A percentile compares a stretch with the other conserved stretches of the same genome.
Evolutionary conservation across 140 eudicot species (phyloP).

Genomic region (Eryngium alpinum): DNA sequence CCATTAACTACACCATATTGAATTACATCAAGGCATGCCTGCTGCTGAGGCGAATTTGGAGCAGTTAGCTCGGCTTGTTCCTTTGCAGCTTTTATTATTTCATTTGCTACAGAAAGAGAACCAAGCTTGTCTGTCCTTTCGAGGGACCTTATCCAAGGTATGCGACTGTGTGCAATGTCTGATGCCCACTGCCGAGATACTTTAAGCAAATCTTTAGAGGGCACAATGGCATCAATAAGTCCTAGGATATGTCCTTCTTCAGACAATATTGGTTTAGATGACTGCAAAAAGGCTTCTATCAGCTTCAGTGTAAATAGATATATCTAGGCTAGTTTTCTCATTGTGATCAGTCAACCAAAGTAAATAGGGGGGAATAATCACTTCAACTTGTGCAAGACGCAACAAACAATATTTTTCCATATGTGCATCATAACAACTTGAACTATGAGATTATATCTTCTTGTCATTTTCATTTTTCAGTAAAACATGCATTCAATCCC

Average conservation of each 20-base stretch:
- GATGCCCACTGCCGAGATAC: constrained; percentile 80
- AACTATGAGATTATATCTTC: background rate
- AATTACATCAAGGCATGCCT: constrained; percentile 82
- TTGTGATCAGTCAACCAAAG: background rate
- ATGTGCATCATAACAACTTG: background rate
- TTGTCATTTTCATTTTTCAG: background rate
- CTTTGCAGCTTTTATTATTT: constrained; percentile 51
- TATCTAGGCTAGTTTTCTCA: background rate
- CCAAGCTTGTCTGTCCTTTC: constrained; percentile 75
- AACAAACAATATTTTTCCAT: background rate
- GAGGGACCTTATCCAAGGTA: constrained; percentile 80
- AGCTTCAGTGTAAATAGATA: background rate
- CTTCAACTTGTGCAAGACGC: background rate
- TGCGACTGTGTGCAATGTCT: constrained; percentile 70
- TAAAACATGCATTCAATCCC: background rate
- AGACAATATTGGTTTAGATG: constrained; percentile 65
- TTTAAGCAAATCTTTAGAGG: constrained; percentile 61
- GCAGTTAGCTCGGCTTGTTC: constrained; percentile 62
- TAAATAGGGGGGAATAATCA: background rate
- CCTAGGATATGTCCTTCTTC: constrained; percentile 88
- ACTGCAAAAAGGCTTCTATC: constrained; percentile 30
- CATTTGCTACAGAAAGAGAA: constrained; percentile 70
- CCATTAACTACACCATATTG: constrained; percentile 85
- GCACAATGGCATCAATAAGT: constrained; percentile 70
- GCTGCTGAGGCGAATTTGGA: constrained; percentile 86